A percentile compares a stretch with the other conserved stretches of the same genome.
These are phyloP conservation scores for Cercospora nicotianae DNA, from an alignment of 2,329 filamentous ascomycete genomes.

Conservation along the genomic window DNA sequence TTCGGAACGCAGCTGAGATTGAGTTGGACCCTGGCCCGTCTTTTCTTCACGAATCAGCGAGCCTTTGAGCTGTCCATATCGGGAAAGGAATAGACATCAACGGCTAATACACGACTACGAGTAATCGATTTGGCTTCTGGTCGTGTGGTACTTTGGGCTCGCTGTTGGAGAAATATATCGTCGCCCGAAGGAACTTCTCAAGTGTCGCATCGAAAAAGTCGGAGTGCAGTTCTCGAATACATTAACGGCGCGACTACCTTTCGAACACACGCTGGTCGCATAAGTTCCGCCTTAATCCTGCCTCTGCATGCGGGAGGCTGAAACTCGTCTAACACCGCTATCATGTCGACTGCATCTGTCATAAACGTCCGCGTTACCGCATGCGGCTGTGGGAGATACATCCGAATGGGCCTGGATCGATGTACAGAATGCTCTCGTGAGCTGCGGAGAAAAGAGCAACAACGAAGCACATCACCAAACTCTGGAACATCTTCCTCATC, in stretches of 20 bases:
- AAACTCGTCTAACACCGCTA: not conserved
- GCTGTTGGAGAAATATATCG: not conserved
- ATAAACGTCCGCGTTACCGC: slow-evolving; percentile 1
- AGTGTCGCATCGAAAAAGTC: not conserved
- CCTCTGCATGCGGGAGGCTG: no score
- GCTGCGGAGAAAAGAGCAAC: not conserved
- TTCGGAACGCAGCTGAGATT: not conserved
- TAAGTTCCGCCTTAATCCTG: no score
- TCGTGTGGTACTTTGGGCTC: not conserved
- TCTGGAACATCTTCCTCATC: not conserved
- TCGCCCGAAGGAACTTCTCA: not conserved
- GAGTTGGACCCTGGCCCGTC: slow-evolving; percentile 1
- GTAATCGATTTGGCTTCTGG: not conserved
- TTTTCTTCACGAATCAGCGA: not conserved
- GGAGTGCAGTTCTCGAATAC: no score
- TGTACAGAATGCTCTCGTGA: slow-evolving; percentile 2
- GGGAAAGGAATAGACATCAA: not conserved
- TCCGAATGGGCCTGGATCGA: not conserved
- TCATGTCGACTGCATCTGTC: not conserved
- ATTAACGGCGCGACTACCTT: no score
- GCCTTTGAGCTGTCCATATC: slow-evolving; percentile 6
- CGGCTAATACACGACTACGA: not conserved
- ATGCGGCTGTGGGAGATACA: slow-evolving; percentile 6
- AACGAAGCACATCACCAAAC: not conserved
- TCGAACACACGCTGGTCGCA: no score